These are phyloP conservation scores for Penicillium sp. DNA, from an alignment of 2,329 filamentous ascomycete genomes.

Conservation along the genomic window DNA sequence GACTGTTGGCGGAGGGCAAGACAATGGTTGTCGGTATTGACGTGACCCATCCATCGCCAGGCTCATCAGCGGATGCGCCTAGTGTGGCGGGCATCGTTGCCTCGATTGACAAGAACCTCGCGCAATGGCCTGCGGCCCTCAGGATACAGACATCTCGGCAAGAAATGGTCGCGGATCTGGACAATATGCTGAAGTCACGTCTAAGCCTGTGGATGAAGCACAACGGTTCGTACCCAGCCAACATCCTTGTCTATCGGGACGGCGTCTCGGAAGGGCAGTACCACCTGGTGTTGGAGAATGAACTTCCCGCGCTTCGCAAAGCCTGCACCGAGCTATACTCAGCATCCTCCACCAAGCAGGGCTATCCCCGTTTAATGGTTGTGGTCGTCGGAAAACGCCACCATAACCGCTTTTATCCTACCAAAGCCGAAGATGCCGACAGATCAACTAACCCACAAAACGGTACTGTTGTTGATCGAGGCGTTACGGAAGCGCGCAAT, in stretches of 20 bases:
- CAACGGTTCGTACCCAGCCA: not conserved
- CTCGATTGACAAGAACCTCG: slow-evolving; percentile 66
- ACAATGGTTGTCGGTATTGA: slow-evolving; percentile 89
- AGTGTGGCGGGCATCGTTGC: slow-evolving; percentile 80
- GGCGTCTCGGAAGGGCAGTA: slow-evolving; percentile 90
- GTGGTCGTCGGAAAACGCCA: slow-evolving; percentile 91
- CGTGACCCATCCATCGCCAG: slow-evolving; percentile 80
- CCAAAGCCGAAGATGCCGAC: slow-evolving; percentile 56
- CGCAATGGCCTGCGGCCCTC: slow-evolving; percentile 75
- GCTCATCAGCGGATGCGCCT: slow-evolving; percentile 58
- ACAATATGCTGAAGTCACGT: slow-evolving; percentile 27
- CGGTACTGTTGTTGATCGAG: slow-evolving; percentile 81
- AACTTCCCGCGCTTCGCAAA: slow-evolving; percentile 51
- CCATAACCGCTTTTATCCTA: slow-evolving; percentile 88
- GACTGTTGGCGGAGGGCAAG: slow-evolving; percentile 61
- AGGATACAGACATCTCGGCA: slow-evolving; percentile 62
- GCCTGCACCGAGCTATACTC: slow-evolving; percentile 1
- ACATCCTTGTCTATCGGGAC: slow-evolving; percentile 72
- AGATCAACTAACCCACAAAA: slow-evolving; percentile 78
- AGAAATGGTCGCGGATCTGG: slow-evolving; percentile 69
- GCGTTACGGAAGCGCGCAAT: slow-evolving; percentile 87
- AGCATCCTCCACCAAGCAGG: slow-evolving; percentile 3
- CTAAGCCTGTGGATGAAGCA: not conserved
- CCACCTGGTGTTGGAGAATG: slow-evolving; percentile 71
- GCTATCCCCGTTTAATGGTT: slow-evolving; percentile 53